These are phyloP conservation scores for Fraxinus anomala DNA, from an alignment of 257 asterid genomes.

Conservation along the genomic window DNA sequence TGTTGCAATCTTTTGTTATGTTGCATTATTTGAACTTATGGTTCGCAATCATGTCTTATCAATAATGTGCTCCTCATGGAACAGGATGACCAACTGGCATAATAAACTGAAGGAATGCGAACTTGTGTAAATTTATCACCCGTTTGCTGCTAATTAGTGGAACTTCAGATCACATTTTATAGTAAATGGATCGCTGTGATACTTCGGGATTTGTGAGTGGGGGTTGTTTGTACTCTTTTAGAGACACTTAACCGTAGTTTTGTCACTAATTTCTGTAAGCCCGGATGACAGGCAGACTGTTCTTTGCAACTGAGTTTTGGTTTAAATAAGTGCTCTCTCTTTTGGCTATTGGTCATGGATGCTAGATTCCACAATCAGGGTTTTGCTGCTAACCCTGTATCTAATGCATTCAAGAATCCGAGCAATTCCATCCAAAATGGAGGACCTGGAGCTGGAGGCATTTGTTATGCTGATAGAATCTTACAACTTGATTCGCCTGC, in stretches of 20 bases:
- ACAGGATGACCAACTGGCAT: constrained; percentile 38
- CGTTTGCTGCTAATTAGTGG: constrained; percentile 26
- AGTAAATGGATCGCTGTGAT: constrained; percentile 53
- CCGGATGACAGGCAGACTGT: constrained; percentile 57
- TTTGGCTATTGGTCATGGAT: constrained; percentile 44
- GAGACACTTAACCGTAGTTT: constrained; percentile 46
- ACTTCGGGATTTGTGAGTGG: constrained; percentile 63
- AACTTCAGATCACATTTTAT: background rate
- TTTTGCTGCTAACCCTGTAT: constrained; percentile 42
- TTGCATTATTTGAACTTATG: background rate
- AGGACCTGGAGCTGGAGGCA: constrained; percentile 31
- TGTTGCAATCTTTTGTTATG: background rate
- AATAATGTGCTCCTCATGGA: background rate
- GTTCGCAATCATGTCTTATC: background rate
- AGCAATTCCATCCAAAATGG: constrained; percentile 33
- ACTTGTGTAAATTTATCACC: constrained; percentile 12
- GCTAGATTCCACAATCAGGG: constrained; percentile 40
- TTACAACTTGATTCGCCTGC: constrained; percentile 43
- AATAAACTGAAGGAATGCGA: constrained; percentile 28
- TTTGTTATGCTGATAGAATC: constrained; percentile 40
- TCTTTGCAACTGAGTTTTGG: constrained; percentile 29
- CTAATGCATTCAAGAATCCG: constrained; percentile 37
- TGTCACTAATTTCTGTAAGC: constrained; percentile 28
- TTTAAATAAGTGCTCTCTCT: constrained; percentile 19
- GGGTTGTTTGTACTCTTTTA: constrained; percentile 42